Evolutionary conservation across 441 rosid genomes (phyloP), one percentile per base, ranked within the genome.

Genomic region (Syzygium syzygioides): DNA sequence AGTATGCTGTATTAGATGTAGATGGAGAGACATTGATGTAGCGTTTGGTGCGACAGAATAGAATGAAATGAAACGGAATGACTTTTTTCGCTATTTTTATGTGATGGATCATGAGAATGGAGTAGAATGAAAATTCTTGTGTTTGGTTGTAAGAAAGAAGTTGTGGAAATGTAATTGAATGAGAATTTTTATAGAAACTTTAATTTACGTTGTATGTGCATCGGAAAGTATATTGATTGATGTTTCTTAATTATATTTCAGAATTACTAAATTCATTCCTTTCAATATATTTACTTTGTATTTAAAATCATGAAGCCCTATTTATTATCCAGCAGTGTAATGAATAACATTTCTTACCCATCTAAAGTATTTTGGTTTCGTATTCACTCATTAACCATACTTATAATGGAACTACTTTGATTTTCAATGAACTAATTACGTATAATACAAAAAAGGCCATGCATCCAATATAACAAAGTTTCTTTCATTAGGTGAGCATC

Each of bases 1-100:
- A 54, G 55, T 17, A 59, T 59, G 64, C 0, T 26, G 6, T 59
- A 8, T 59, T 59, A 10, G 14, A 3, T 59, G 64, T 59, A 23
- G 4, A 25, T 13, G 0, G 6, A 68, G 19, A n/a, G 34, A n/a
- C 34, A n/a, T 17, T 2, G 14, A 62, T n/a, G 10, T 62, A 14
- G 0, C 7, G 17, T 14, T n/a, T 62, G 4, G 4, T 62, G 14
- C 2, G 20, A 14, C 1, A 1, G 17, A 62, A 59, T 18, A 0
- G 3, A 56, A 57, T 57, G 10, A 9, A 45, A 45, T 25, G 26
- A 57, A 59, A 30, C 0, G 34, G 0, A 34, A 66, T 15, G 45
- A 32, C 9, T 2, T 18, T 32, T 32, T 32, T 62, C 2, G 5
- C 4, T 62, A 14, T 14, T 62, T 2, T 30, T 18, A 32, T 18